Base-by-base conservation (phyloP, 2,329 filamentous ascomycete species). In the Nothopassalora personata region DNA sequence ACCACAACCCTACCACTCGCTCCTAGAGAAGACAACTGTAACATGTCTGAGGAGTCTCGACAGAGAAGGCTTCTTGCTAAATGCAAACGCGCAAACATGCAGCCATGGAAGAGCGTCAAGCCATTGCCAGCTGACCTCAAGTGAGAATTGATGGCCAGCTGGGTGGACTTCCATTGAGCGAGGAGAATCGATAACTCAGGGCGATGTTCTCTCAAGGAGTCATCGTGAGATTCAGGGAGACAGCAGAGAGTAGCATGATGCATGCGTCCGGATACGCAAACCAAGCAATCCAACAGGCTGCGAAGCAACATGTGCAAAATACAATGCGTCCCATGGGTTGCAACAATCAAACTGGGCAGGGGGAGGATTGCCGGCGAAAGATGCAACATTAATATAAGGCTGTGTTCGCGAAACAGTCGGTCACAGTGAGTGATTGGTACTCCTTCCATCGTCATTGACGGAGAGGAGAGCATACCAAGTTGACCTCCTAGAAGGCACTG, bases 1-100 rank as follows among this genome's bases (percentile, higher is more conserved):
- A 54, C 60, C 1, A 68, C 61, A 28, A 72, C 66, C 5, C 61
- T 71, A 4, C 70, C 70, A 9, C 57, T 72, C 33, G 70, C 68
- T 6, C 70, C 70, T 11, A 60, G 70, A 13, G 67, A 72, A 54
- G 69, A 70, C 60, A 60, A 70, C 60, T 69, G 61, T 64, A 66
- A 64, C 58, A 68, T 72, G 63, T 63, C 63, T 33, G 69, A 71
- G 50, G 64, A 67, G 54, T 61, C 63, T 11, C 64, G 68, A 36
- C 59, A 63, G 56, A 61, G 65, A 49, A 58, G 64, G 30, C 48
- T 71, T 11, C 64, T 70, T 9, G 66, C 66, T 19, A 69, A 69
- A 54, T 71, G 68, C 66, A 68, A 67, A 58, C 60, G 64, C 7
- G 58, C 60, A 23, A 53, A 67, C 43, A 64, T 54, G 30, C 62